phyloP scores from a whole-genome alignment of 2,329 filamentous ascomycete species.

The Pseudogymnoascus sp. region DNA sequence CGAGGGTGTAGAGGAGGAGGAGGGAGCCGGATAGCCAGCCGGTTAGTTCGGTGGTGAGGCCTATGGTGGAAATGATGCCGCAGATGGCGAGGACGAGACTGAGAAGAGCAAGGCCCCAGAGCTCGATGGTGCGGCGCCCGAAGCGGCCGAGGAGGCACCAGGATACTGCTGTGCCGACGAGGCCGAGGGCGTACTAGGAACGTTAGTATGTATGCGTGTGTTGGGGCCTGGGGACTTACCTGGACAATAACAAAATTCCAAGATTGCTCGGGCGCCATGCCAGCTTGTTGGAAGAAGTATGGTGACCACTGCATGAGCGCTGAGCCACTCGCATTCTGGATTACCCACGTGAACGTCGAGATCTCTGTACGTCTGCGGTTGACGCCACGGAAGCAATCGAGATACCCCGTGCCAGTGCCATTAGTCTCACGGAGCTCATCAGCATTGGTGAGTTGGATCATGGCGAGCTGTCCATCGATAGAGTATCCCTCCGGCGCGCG shows the following conservation, averaged over 20 bases:
- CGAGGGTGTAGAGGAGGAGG: conserved; percentile 31
- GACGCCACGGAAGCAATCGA: conserved; percentile 39
- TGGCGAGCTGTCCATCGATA: conserved; percentile 40
- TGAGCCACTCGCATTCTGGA: conserved; percentile 53
- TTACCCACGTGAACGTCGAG: conserved; percentile 49
- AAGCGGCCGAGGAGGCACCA: conserved; percentile 40
- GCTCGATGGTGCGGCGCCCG: conserved; percentile 42
- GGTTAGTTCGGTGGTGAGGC: conserved; percentile 30
- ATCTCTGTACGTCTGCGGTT: conserved; percentile 44
- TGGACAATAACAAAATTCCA: conserved; percentile 46
- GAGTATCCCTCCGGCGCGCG: conserved; percentile 43
- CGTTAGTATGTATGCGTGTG: not conserved
- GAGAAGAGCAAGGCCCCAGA: conserved; percentile 57
- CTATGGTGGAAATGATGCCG: conserved; percentile 50
- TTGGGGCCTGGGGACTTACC: not conserved
- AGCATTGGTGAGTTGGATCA: conserved; percentile 48
- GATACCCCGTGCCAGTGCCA: conserved; percentile 34
- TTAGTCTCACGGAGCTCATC: conserved; percentile 43
- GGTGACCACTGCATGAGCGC: conserved; percentile 56
- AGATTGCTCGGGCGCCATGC: conserved; percentile 38
- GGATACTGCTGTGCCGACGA: conserved; percentile 41
- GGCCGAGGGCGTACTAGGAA: conserved; percentile 30
- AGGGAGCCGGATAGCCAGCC: conserved; percentile 35
- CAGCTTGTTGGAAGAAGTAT: conserved; percentile 49
- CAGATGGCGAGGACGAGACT: conserved; percentile 70